These are phyloP conservation scores for Candida freyschussii DNA, from an alignment of 1,139 yeast genomes.

Conservation along the genomic window DNA sequence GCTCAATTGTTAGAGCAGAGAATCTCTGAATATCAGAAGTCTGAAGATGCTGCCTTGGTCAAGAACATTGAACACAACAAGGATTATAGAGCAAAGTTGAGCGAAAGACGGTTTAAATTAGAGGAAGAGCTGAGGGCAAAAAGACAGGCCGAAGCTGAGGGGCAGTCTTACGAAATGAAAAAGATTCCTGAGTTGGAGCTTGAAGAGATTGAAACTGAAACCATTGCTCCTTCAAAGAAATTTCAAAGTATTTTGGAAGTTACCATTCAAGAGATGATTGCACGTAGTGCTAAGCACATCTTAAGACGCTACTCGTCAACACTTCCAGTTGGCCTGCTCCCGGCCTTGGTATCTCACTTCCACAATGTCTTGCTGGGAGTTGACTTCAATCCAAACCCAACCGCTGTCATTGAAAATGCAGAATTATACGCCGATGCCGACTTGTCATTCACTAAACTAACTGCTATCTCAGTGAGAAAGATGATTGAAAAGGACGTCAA, in stretches of 20 bases:
- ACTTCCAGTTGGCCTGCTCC: conserved; percentile 52
- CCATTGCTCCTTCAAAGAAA: conserved; percentile 28
- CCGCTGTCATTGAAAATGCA: conserved; percentile 36
- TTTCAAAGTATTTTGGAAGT: conserved; percentile 44
- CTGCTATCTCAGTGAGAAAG: conserved; percentile 40
- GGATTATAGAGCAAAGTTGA: conserved; percentile 27
- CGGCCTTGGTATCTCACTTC: conserved; percentile 61
- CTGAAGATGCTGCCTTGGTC: conserved; percentile 26
- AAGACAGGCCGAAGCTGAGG: conserved; percentile 34
- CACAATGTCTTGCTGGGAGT: conserved; percentile 68
- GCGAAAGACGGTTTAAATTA: conserved; percentile 24
- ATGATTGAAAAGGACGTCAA: conserved; percentile 48
- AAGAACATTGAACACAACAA: conserved; percentile 29
- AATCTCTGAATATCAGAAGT: conserved; percentile 16
- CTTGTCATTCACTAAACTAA: conserved; percentile 41
- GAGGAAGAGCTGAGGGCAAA: conserved; percentile 23
- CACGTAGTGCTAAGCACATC: conserved; percentile 76
- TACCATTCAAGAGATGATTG: conserved; percentile 63
- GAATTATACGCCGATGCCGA: conserved; percentile 41
- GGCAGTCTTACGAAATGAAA: conserved; percentile 33
- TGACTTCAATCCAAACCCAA: conserved; percentile 40
- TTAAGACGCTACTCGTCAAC: conserved; percentile 45
- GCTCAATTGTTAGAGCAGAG: conserved; percentile 32
- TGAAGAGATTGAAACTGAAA: conserved; percentile 34
- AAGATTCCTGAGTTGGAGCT: conserved; percentile 33